Evolutionary conservation across 192 early-diverging fungal genomes (phyloP), one percentile per base, ranked within the genome.

Genomic region (Rhizophagus clarus): DNA sequence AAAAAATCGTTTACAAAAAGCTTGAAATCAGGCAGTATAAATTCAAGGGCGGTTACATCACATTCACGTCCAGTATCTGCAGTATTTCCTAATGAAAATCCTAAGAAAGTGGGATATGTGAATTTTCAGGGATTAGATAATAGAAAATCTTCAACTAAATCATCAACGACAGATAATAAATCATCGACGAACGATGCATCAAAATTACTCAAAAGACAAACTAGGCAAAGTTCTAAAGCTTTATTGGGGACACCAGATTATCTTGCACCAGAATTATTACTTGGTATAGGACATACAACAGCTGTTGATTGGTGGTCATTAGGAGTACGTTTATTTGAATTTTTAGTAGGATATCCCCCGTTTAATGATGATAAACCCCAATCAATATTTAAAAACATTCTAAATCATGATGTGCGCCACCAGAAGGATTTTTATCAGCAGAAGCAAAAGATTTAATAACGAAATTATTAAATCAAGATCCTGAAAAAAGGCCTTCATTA

Each of bases 281-380:
- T 96, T 11, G 95, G 96, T 8, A 90, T 94, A 15, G 93, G 93
- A 22, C 94, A 98, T 80, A 93, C 90, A 11, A 88, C 90, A 4
- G 92, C 92, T 3, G 97, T 98, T 11, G 97, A 99, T 79, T 99
- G 96, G 96, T 99, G 97, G 97, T 90, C 95, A 1, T 82, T 98
- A 20, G 97, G 97, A 31, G 91, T 98, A 37, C 94, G 95, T 67
- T 77, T 97, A 34, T 98, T 93, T 83, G 97, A 98, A 84, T 96
- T 95, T 85, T 79, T 97, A 61, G 88, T 89, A 15, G 96, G 96
- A 42, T 94, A 94, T 74, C 96, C 96, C 32, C 96, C 96, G 0
- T 97, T 97, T 78, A 95, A 91, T 71, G 96, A 95, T 82, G 94
- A 96, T 24, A 83, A 90, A 1, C 92, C 95, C 4, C 94, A 96